Percentiles rank a stretch among this genome's conserved stretches.
Conservation (phyloP, 163 green algal species). For the Trebouxia gelatinosa region DNA sequence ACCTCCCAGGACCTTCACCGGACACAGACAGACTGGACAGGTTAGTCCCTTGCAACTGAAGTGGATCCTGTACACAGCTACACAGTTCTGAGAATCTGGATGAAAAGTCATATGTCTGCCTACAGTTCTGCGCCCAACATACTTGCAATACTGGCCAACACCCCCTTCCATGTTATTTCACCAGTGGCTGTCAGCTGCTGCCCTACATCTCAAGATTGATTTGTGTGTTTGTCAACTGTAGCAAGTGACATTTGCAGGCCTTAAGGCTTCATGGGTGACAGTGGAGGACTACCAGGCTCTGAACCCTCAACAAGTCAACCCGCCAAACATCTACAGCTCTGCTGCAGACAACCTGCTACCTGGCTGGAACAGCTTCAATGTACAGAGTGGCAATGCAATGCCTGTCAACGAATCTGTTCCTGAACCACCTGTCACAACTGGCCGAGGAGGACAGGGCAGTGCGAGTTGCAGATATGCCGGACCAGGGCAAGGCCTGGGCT, state of each 20-base stretch:
- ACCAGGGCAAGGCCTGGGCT: conserved; percentile 2
- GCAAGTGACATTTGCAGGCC: no score
- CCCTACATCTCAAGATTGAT: no score
- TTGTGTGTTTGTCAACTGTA: no score
- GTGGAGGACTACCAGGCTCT: conserved; percentile 14
- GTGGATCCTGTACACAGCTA: no score
- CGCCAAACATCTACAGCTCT: conserved; percentile 21
- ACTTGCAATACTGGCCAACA: no score
- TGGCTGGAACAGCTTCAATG: conserved; percentile 1
- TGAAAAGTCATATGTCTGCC: no score
- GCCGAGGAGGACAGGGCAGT: background rate
- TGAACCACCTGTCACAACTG: background rate
- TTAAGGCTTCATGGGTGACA: background rate
- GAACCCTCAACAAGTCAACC: conserved; percentile 20
- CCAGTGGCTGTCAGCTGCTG: no score
- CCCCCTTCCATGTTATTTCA: no score
- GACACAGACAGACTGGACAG: conserved; percentile 12
- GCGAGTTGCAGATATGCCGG: conserved; percentile 3
- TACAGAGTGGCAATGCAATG: conserved; percentile 17
- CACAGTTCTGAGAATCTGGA: no score
- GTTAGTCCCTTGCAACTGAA: no score
- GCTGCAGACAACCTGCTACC: conserved; percentile 2
- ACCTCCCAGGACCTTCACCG: conserved; percentile 8
- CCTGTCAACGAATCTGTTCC: background rate
- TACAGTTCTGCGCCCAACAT: no score